Conservation (phyloP, 345 rosid genomes). For the Salix purpurea region DNA sequence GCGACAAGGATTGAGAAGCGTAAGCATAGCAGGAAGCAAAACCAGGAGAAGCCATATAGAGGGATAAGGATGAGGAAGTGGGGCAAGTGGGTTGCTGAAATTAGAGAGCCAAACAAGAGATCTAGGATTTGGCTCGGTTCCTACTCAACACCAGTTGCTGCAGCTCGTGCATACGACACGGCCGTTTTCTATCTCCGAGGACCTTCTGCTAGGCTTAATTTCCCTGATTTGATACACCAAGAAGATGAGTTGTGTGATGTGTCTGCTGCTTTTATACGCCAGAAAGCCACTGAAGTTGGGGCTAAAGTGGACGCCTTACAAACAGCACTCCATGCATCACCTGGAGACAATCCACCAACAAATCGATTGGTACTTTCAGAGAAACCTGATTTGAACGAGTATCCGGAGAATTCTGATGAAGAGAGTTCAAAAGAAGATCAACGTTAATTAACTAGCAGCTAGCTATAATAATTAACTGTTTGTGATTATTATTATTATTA, state of each 20-base stretch:
- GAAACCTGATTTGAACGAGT: conserved; percentile 45
- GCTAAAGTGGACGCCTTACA: conserved; percentile 42
- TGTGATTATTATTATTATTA: not conserved
- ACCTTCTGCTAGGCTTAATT: conserved; percentile 46
- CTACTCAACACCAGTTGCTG: conserved; percentile 41
- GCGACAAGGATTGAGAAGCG: not conserved
- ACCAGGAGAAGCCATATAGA: conserved; percentile 33
- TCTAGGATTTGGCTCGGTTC: conserved; percentile 52
- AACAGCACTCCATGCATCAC: conserved; percentile 9
- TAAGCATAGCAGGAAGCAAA: conserved; percentile 19
- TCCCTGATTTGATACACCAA: conserved; percentile 34
- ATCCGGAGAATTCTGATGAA: conserved; percentile 27
- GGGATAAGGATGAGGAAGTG: conserved; percentile 56
- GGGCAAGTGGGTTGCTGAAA: conserved; percentile 56
- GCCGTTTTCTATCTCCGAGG: conserved; percentile 52
- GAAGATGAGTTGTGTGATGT: conserved; percentile 20
- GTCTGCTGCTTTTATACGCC: conserved; percentile 37
- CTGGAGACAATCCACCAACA: not conserved
- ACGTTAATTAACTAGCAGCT: not conserved
- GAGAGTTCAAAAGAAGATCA: not conserved
- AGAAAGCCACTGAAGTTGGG: conserved; percentile 46
- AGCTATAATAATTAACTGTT: not conserved
- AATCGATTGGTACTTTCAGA: not conserved
- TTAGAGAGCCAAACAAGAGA: conserved; percentile 48
- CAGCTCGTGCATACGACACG: conserved; percentile 49